Conservation (phyloP, 108 stramenopile genomes). For the Pseudonitzschia delicatissima region DNA sequence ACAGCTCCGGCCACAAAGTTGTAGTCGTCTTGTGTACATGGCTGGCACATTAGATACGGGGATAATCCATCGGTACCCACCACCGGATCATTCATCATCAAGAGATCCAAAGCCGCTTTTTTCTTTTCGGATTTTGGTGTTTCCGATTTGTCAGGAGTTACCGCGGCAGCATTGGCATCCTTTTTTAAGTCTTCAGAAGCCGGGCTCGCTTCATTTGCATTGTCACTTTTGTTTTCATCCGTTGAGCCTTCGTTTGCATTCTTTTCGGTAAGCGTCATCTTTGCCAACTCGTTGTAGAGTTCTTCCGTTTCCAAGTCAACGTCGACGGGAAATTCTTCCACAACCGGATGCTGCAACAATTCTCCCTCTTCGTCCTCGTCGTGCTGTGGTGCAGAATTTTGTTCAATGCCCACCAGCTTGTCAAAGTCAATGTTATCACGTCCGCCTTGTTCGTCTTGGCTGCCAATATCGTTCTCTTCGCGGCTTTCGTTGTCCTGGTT, state of each 20-base stretch:
- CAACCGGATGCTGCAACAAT: background rate
- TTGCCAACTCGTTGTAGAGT: conserved; percentile 21
- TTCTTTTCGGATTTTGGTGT: background rate
- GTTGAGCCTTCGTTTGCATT: background rate
- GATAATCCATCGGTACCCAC: conserved; percentile 22
- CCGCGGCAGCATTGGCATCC: no score
- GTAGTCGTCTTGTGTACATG: conserved; percentile 17
- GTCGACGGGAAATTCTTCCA: background rate
- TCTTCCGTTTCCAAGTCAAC: conserved; percentile 31
- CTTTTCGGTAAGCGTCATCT: conserved; percentile 5
- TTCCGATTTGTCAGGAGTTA: no score
- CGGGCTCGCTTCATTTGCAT: background rate
- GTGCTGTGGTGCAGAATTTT: background rate
- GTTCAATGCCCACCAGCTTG: background rate
- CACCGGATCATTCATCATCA: background rate
- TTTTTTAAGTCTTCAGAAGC: background rate
- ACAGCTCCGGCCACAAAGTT: background rate
- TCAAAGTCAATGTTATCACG: background rate
- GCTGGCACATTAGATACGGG: conserved; percentile 25
- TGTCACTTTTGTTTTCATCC: background rate
- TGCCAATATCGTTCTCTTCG: background rate
- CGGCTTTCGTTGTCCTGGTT: conserved; percentile 1
- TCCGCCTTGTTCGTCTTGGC: conserved; percentile 1
- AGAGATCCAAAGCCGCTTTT: background rate
- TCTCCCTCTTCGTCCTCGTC: conserved; percentile 6